Evolutionary conservation across 1,139 yeast species (phyloP).

Genomic region (Kodamaea anthophila): DNA sequence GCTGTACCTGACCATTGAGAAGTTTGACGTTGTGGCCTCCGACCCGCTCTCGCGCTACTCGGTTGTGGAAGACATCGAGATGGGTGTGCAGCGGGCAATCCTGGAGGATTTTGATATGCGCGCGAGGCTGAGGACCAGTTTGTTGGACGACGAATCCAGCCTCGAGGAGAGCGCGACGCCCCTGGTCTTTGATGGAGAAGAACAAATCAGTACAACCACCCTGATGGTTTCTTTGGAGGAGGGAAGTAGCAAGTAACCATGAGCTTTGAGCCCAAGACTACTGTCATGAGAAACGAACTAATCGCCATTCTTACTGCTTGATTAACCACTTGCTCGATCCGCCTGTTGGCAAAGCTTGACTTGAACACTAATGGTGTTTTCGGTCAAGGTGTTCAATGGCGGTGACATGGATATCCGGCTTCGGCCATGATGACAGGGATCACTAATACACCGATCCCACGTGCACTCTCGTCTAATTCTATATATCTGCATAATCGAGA

Average conservation of each 20-base stretch:
- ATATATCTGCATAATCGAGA: constrained; percentile 4
- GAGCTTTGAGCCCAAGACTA: no score
- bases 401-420: no score
- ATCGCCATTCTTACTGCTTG: no score
- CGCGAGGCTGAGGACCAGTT: constrained; percentile 29
- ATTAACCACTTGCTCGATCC: no score
- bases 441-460: no score
- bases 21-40: constrained; percentile 20
- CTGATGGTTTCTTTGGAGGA: constrained; percentile 32
- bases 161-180: constrained; percentile 34
- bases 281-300: no score
- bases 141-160: constrained; percentile 11
- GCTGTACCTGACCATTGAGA: constrained; percentile 52
- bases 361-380: no score
- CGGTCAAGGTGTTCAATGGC: no score
- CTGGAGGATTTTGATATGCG: constrained; percentile 25
- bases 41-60: constrained; percentile 27
- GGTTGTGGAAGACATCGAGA: constrained; percentile 6
- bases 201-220: constrained; percentile 17
- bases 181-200: constrained; percentile 28
- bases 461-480: constrained; percentile 1
- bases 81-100: constrained; percentile 5
- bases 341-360: no score
- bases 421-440: no score
- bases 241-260: constrained; percentile 9